Percentiles rank a stretch among this genome's conserved stretches.
Evolutionary conservation across 371 early-diverging fungal genomes (phyloP).

Genomic region (Mortierella sp.): DNA sequence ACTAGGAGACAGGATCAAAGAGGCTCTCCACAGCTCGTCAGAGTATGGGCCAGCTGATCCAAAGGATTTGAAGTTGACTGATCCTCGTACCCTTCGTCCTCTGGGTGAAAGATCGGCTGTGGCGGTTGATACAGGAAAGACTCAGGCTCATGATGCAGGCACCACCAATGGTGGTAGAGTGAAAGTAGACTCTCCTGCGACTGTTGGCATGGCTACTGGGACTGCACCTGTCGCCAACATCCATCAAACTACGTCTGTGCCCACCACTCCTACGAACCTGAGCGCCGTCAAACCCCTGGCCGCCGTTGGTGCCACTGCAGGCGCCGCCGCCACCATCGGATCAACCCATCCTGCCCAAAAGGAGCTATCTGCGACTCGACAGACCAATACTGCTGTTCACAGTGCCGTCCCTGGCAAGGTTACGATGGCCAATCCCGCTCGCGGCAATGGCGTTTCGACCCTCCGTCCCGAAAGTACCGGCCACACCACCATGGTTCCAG

Average conservation of each 20-base stretch:
- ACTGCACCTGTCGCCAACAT: too few relatives aligned
- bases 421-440: neutral
- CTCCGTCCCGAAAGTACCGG: neutral
- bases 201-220: too few relatives aligned
- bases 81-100: slow-evolving; percentile 12
- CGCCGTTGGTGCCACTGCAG: slow-evolving; percentile 1
- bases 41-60: slow-evolving; percentile 21
- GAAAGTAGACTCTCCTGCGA: too few relatives aligned
- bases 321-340: too few relatives aligned
- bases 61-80: slow-evolving; percentile 1
- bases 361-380: too few relatives aligned
- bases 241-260: too few relatives aligned
- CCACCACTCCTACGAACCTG: too few relatives aligned
- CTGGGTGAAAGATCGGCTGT: neutral
- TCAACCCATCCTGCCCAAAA: too few relatives aligned
- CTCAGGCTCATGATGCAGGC: too few relatives aligned
- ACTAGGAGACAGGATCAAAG: slow-evolving; percentile 4
- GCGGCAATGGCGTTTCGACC: neutral
- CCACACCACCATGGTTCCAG: slow-evolving; percentile 7
- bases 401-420: too few relatives aligned
- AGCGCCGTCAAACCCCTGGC: neutral
- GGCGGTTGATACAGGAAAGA: neutral
- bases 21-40: neutral
- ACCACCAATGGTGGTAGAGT: too few relatives aligned
- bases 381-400: too few relatives aligned